Evolutionary conservation across 805 yeast genomes (phyloP).

Genomic region (Ogataea degrootiae): DNA sequence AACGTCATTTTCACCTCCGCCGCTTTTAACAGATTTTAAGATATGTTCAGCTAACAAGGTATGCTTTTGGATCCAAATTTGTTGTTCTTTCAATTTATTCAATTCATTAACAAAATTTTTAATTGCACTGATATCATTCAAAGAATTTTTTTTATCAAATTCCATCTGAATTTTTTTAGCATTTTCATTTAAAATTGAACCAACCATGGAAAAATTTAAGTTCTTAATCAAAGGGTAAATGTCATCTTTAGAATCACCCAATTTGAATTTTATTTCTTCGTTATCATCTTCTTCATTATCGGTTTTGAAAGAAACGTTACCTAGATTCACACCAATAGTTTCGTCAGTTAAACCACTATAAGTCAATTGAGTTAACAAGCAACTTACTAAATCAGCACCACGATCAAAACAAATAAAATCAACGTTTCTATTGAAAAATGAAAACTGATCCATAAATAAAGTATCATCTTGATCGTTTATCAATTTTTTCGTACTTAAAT

Average conservation of each 20-base stretch:
- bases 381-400: conserved; percentile 66
- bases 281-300: conserved; percentile 9
- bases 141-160: conserved; percentile 55
- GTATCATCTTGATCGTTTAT: conserved; percentile 31
- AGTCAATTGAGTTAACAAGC: conserved; percentile 69
- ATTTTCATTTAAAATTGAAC: conserved; percentile 59
- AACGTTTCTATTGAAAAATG: conserved; percentile 40
- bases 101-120: conserved; percentile 67
- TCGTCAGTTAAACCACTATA: conserved; percentile 84
- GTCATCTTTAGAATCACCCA: conserved; percentile 38
- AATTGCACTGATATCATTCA: conserved; percentile 59
- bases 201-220: conserved; percentile 76
- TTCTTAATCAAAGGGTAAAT: conserved; percentile 50
- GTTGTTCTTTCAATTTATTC: conserved; percentile 60
- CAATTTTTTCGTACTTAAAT: conserved; percentile 31
- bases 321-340: conserved; percentile 45
- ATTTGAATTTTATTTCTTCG: conserved; percentile 12
- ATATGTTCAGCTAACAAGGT: conserved; percentile 69
- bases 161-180: conserved; percentile 70
- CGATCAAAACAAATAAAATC: conserved; percentile 81
- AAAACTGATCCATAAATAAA: conserved; percentile 29
- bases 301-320: conserved; percentile 24
- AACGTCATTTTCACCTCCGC: conserved; percentile 12
- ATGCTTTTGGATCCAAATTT: conserved; percentile 65
- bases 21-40: conserved; percentile 30